These are phyloP conservation scores for Saturnispora bothae DNA, from an alignment of 805 yeast genomes.

Conservation along the genomic window DNA sequence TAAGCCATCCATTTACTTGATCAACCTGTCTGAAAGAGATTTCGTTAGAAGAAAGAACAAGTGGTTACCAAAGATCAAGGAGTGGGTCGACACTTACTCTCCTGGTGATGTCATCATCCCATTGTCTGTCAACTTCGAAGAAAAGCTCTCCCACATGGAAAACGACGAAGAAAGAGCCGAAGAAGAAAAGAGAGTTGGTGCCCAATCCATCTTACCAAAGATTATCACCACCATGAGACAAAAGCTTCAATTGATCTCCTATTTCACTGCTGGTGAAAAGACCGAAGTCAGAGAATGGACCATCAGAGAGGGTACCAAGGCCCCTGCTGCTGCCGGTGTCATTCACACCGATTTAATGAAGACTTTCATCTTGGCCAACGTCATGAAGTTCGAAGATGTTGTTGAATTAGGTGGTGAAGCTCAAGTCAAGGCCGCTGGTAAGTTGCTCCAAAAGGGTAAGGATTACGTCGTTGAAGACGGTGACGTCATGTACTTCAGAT, in stretches of 20 bases:
- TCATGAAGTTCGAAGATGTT: slow-evolving; percentile 57
- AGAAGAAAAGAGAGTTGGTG: slow-evolving; percentile 29
- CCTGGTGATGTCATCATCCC: slow-evolving; percentile 84
- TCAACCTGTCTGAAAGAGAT: slow-evolving; percentile 67
- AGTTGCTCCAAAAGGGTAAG: slow-evolving; percentile 60
- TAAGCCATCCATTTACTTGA: slow-evolving; percentile 72
- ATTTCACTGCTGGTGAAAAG: slow-evolving; percentile 75
- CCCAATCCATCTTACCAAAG: slow-evolving; percentile 45
- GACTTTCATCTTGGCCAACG: slow-evolving; percentile 72
- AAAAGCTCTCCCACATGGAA: slow-evolving; percentile 79
- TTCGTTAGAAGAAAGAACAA: slow-evolving; percentile 44
- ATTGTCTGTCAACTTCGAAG: slow-evolving; percentile 86
- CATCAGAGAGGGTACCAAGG: slow-evolving; percentile 59
- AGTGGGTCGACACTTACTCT: slow-evolving; percentile 59
- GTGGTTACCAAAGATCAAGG: slow-evolving; percentile 38
- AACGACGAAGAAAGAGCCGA: slow-evolving; percentile 39
- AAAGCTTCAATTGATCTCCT: slow-evolving; percentile 63
- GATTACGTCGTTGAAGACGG: slow-evolving; percentile 76
- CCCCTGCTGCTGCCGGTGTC: slow-evolving; percentile 85
- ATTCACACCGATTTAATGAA: slow-evolving; percentile 79
- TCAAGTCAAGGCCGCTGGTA: slow-evolving; percentile 45
- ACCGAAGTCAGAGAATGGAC: slow-evolving; percentile 86
- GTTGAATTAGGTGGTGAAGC: slow-evolving; percentile 41
- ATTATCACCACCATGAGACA: slow-evolving; percentile 58
- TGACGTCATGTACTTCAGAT: slow-evolving; percentile 65